phyloP scores from a whole-genome alignment of 208 protist species.

The Trichomonas tenax region DNA sequence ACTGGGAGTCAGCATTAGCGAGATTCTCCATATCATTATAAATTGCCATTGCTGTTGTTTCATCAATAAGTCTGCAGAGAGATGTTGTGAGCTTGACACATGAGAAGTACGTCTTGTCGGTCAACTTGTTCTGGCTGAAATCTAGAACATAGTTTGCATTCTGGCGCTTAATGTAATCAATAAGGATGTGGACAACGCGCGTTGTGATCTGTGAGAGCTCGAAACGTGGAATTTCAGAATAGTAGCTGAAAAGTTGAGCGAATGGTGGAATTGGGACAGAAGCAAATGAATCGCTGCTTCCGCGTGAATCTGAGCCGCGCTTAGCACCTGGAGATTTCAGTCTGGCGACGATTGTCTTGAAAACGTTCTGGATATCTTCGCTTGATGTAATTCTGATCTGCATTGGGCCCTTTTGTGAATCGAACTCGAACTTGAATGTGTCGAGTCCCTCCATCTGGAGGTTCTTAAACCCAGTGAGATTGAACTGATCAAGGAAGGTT shows the following conservation, averaged over 20 bases:
- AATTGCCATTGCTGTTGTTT: background rate
- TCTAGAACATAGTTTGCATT: background rate
- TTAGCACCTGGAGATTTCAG: background rate
- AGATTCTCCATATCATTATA: background rate
- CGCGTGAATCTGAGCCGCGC: background rate
- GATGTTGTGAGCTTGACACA: background rate
- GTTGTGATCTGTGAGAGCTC: background rate
- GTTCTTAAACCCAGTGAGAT: background rate
- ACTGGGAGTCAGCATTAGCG: background rate
- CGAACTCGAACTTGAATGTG: background rate
- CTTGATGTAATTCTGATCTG: background rate
- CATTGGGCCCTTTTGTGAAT: no score
- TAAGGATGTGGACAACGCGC: background rate
- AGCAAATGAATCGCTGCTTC: background rate
- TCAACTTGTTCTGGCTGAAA: background rate
- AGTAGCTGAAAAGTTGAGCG: background rate
- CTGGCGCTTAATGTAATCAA: background rate
- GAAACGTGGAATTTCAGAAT: background rate
- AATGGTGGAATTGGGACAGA: background rate
- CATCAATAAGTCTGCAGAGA: background rate
- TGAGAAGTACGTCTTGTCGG: background rate
- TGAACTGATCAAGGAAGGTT: background rate
- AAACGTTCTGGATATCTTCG: background rate
- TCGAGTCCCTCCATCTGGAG: background rate
- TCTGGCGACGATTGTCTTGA: background rate